A percentile compares a stretch with the other conserved stretches of the same genome.
Conservation (phyloP, 2,329 filamentous ascomycete genomes). For the Calonectria pauciramosa region DNA sequence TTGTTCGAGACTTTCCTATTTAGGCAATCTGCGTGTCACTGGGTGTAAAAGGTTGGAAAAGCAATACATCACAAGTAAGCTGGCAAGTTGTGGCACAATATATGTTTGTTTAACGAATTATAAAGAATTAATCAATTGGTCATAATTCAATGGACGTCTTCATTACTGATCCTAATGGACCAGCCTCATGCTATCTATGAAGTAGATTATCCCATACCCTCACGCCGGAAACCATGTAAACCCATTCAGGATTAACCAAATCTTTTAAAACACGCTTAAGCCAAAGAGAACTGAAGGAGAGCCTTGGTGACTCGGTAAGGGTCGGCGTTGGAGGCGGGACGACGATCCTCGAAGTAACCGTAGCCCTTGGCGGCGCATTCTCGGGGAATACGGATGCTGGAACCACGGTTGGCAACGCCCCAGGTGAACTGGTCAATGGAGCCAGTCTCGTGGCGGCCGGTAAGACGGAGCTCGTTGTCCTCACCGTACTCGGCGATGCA, state of each 20-base stretch:
- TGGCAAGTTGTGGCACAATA: neutral
- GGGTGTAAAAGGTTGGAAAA: neutral
- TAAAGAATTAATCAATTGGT: constrained; percentile 10
- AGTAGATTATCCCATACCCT: constrained; percentile 31
- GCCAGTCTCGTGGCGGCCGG: constrained; percentile 94
- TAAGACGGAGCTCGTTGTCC: constrained; percentile 95
- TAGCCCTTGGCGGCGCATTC: constrained; percentile 88
- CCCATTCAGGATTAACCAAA: constrained; percentile 19
- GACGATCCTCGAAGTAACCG: constrained; percentile 93
- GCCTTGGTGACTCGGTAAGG: constrained; percentile 87
- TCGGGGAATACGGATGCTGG: constrained; percentile 92
- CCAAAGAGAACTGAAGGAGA: constrained; percentile 57
- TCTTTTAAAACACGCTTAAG: constrained; percentile 30
- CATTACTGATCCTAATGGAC: constrained; percentile 30
- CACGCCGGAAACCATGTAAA: constrained; percentile 32
- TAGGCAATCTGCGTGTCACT: neutral
- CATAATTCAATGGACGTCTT: constrained; percentile 25
- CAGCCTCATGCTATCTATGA: constrained; percentile 35
- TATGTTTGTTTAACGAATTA: neutral
- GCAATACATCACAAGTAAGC: neutral
- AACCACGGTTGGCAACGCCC: constrained; percentile 93
- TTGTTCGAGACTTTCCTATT: neutral
- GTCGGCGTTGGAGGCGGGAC: constrained; percentile 87
- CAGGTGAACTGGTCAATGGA: constrained; percentile 93
- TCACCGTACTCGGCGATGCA: constrained; percentile 96